phyloP scores from a whole-genome alignment of 495 filamentous ascomycete genomes.

The Aspergillus baeticus region DNA sequence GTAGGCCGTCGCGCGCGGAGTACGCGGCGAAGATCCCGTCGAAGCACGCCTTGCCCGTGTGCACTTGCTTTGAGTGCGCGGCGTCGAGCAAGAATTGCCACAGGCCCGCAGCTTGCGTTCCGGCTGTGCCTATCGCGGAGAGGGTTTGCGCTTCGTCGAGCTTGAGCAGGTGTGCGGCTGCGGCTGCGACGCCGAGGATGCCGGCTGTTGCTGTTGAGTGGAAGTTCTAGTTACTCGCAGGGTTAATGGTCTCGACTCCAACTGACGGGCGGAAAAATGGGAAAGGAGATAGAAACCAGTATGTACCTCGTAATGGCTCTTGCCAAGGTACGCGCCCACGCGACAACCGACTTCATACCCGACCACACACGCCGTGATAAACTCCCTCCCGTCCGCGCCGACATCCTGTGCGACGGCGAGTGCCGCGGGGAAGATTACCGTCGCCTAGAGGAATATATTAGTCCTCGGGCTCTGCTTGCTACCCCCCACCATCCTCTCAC shows the following conservation, averaged over 20 bases:
- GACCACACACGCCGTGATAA: conserved; percentile 36
- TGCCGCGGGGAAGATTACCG: conserved; percentile 34
- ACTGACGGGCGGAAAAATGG: too few relatives aligned
- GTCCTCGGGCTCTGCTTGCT: too few relatives aligned
- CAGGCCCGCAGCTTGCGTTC: conserved; percentile 36
- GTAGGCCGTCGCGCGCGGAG: conserved; percentile 25
- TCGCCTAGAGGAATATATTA: too few relatives aligned
- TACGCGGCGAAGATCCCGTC: conserved; percentile 39
- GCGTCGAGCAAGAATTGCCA: conserved; percentile 40
- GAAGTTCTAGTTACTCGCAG: conserved; percentile 23
- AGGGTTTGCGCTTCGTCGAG: conserved; percentile 22
- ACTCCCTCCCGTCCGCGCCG: conserved; percentile 29
- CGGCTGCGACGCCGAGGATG: conserved; percentile 33
- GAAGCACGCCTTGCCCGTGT: conserved; percentile 36
- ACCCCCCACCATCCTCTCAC: too few relatives aligned
- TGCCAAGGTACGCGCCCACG: conserved; percentile 32
- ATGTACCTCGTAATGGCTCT: conserved; percentile 35
- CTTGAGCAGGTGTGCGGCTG: conserved; percentile 27
- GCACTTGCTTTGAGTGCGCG: conserved; percentile 38
- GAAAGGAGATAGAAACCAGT: background rate
- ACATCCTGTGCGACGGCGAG: conserved; percentile 36
- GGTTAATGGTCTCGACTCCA: too few relatives aligned
- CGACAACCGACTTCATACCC: conserved; percentile 37
- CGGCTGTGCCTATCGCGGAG: conserved; percentile 36
- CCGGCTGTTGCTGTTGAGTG: conserved; percentile 35